Evolutionary conservation across 305 asterid species (phyloP), one percentile per base, ranked within the genome.

Genomic region (Fraxinus baroniana): DNA sequence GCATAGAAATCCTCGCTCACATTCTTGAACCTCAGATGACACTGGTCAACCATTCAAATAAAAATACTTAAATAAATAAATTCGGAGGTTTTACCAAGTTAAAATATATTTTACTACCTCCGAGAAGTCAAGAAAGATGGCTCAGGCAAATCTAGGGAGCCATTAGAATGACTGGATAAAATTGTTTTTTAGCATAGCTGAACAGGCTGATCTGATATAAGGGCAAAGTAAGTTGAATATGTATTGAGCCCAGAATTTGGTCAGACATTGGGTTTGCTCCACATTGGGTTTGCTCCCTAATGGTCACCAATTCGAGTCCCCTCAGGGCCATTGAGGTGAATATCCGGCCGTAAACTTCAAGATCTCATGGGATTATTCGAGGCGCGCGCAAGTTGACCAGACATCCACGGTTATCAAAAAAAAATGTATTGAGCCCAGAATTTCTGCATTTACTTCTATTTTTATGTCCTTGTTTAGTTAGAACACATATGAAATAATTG

Each of bases 41-140:
- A 35, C 2, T 33, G 60, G 44, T 81, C 41, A 81, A 80, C 71
- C 32, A 36, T 20, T 22, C 55, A 74, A 37, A 44, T 17, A 24
- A 37, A 81, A 37, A 46, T 74, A 75, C 49, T 33, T 75, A 5
- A 2, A 39, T 81, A 6, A 64, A 24, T n/a, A 26, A 64, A 64
- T 64, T 64, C 17, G 17, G n/a, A 22, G 32, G 73, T 55, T 26
- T 64, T 64, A 24, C n/a, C 73, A 64, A 64, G 73, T 64, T 64
- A 22, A 24, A 64, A 64, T 64, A 24, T 35, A 81, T 12, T 81
- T 76, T 28, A 39, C 30, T 81, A 30, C 77, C 80, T 32, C 30
- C 2, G 20, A 81, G 44, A 74, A 55, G 57, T 60, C 77, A 17
- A 74, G 79, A 60, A 30, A 82, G 30, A 41, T 81, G 71, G 68